A percentile compares a stretch with the other conserved stretches of the same genome.
Conservation (phyloP, 169 alveolate species). For the Plasmodium fragile region DNA sequence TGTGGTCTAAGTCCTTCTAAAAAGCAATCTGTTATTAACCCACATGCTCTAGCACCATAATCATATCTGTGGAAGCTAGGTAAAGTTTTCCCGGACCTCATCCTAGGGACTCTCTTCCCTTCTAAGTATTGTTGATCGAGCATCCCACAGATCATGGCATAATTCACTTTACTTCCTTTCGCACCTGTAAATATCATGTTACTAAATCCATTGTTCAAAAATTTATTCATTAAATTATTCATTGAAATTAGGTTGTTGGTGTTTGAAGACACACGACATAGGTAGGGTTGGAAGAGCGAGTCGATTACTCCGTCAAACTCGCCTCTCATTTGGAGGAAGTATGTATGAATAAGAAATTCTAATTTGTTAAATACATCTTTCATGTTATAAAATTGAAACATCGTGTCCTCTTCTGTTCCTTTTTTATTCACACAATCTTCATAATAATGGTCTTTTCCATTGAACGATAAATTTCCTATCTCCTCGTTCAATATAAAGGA, state of each 20-base stretch:
- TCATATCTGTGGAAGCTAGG: constrained; percentile 96
- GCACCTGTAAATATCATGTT: constrained; percentile 99
- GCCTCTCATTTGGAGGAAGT: constrained; percentile 74
- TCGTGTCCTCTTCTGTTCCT: constrained; percentile 46
- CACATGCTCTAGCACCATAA: constrained; percentile 97
- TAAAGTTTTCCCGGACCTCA: constrained; percentile 95
- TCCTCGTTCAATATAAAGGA: constrained; percentile 70
- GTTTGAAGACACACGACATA: constrained; percentile 79
- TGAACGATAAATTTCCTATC: constrained; percentile 43
- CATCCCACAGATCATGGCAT: constrained; percentile 94
- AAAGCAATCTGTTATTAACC: constrained; percentile 97
- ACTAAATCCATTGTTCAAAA: constrained; percentile 97
- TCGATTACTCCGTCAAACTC: constrained; percentile 75
- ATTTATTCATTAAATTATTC: constrained; percentile 82
- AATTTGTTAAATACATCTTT: constrained; percentile 74
- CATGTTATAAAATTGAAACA: constrained; percentile 74
- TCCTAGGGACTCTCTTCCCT: constrained; percentile 96
- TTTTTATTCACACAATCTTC: constrained; percentile 13
- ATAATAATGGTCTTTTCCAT: constrained; percentile 15
- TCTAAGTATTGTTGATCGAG: constrained; percentile 97
- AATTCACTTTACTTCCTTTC: constrained; percentile 96
- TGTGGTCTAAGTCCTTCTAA: constrained; percentile 97
- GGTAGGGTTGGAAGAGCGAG: constrained; percentile 81
- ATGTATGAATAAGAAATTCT: constrained; percentile 74
- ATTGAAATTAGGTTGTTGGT: constrained; percentile 74